Base-by-base conservation (phyloP, 2,329 filamentous ascomycete genomes). In the Colletotrichum sp. region DNA sequence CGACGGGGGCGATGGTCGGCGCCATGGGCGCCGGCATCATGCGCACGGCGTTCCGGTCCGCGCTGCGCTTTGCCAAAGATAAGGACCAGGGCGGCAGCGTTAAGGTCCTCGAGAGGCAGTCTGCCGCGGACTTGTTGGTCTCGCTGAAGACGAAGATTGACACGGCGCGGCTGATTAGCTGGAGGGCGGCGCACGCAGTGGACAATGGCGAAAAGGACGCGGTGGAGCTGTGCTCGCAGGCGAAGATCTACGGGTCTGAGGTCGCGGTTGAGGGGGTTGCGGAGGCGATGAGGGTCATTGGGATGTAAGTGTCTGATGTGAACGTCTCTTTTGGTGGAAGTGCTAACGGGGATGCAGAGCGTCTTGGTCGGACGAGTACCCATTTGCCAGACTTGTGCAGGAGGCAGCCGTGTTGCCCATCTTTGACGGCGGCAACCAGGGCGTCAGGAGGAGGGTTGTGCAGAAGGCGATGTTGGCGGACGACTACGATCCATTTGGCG, bases 11-110 rank as follows among this genome's bases (percentile, higher is more conserved):
- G 2, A 82, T 92, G 0, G 89, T 91, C 0, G 89, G 89, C 3
- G 89, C 89, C 4, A 91, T 92, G 87, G 84, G 84, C 12, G 88
- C 89, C 0, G 88, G 89, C 3, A 82, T 91, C 55, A 90, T 90
- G 88, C 85, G 90, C 1, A 86, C 87, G 0, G 86, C 87, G 0
- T 92, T 91, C 77, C 89, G 90, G 16, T 85, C 85, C 0, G 89
- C 89, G 3, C 81, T 92, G 2, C 78, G 79, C 2, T 92, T 90
- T 76, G 88, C 88, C 3, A 89, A 88, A 78, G 69, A 69, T 0
- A 86, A 91, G n/a, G 78, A 81, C 3, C 82, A 89, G 2, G 84
- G 88, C 18, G 89, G 89, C 3, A 85, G 81, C 1, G 83, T 85
- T 32, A 82, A 85, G 1, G 83, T 91, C 52, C 79, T 90, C 8